Evolutionary conservation across 345 rosid genomes (phyloP).

Genomic region (Jatropha curcas): DNA sequence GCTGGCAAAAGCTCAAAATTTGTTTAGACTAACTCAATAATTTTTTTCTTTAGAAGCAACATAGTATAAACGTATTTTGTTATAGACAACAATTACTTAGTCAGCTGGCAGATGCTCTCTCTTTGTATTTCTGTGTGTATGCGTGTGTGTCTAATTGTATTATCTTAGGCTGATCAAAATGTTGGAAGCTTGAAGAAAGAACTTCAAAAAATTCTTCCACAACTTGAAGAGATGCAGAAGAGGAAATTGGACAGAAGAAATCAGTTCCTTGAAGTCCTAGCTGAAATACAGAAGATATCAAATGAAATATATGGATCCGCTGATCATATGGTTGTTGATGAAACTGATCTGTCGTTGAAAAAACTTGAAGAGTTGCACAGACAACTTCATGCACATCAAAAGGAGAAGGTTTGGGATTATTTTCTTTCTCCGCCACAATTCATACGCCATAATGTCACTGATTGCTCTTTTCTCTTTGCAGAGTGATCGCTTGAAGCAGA

Average conservation of each 20-base stretch:
- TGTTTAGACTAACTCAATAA: not conserved
- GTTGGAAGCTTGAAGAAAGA: conserved; percentile 84
- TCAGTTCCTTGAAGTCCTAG: conserved; percentile 67
- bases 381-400: conserved; percentile 46
- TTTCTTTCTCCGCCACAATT: not conserved
- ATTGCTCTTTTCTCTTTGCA: conserved; percentile 16
- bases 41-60: not conserved
- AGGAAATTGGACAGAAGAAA: conserved; percentile 74
- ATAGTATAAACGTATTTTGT: not conserved
- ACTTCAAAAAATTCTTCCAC: conserved; percentile 68
- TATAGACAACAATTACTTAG: no score
- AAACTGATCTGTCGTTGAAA: conserved; percentile 54
- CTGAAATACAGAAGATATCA: conserved; percentile 51
- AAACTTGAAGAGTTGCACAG: conserved; percentile 51
- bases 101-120: not conserved
- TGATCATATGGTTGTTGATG: conserved; percentile 47
- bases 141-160: not conserved
- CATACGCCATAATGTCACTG: not conserved
- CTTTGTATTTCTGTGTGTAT: not conserved
- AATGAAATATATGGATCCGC: conserved; percentile 58
- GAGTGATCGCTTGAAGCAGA: conserved; percentile 50
- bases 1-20: not conserved
- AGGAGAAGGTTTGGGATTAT: conserved; percentile 52
- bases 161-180: conserved; percentile 69
- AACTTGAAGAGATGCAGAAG: conserved; percentile 85